Percentiles rank a stretch among this genome's conserved stretches.
Evolutionary conservation across 2,329 filamentous ascomycete species (phyloP).

Genomic region (Nemania sp.): DNA sequence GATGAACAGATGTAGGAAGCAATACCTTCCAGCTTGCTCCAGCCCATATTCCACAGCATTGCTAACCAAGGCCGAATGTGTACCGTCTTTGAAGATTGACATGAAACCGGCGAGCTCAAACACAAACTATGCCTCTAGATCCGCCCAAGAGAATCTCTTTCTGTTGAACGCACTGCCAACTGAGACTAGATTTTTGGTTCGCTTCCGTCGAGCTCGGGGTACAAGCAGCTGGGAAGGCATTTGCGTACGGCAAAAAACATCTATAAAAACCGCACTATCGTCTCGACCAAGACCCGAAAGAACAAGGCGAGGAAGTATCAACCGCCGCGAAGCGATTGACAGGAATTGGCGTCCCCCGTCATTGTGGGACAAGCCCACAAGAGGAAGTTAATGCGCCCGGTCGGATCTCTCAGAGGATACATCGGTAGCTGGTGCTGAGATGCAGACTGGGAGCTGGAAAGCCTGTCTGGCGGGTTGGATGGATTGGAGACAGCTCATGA

Average conservation of each 20-base stretch:
- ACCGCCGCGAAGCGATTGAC: constrained; percentile 48
- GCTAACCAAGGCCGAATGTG: constrained; percentile 34
- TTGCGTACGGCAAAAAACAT: constrained; percentile 91
- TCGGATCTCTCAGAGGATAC: constrained; percentile 64
- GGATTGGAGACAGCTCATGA: constrained; percentile 36
- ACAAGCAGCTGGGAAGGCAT: constrained; percentile 69
- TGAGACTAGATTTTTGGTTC: constrained; percentile 95
- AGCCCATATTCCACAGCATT: constrained; percentile 36
- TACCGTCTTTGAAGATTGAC: constrained; percentile 42
- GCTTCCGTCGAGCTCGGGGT: constrained; percentile 68
- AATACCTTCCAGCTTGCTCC: constrained; percentile 41
- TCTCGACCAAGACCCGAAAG: constrained; percentile 60
- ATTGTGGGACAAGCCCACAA: constrained; percentile 59
- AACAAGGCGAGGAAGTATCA: constrained; percentile 58
- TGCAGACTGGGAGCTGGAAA: constrained; percentile 57
- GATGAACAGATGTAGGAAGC: constrained; percentile 45
- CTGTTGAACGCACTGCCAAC: constrained; percentile 88
- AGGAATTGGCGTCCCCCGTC: constrained; percentile 62
- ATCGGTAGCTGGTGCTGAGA: constrained; percentile 56
- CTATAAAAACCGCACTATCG: constrained; percentile 87
- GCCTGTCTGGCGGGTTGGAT: constrained; percentile 47
- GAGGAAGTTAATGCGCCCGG: constrained; percentile 69
- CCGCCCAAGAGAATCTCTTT: constrained; percentile 66
- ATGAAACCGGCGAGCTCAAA: constrained; percentile 49
- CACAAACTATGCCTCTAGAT: constrained; percentile 35